Percentiles rank a stretch among this genome's conserved stretches.
Evolutionary conservation across 805 yeast species (phyloP).

Genomic region (Candida coquimbonensis): DNA sequence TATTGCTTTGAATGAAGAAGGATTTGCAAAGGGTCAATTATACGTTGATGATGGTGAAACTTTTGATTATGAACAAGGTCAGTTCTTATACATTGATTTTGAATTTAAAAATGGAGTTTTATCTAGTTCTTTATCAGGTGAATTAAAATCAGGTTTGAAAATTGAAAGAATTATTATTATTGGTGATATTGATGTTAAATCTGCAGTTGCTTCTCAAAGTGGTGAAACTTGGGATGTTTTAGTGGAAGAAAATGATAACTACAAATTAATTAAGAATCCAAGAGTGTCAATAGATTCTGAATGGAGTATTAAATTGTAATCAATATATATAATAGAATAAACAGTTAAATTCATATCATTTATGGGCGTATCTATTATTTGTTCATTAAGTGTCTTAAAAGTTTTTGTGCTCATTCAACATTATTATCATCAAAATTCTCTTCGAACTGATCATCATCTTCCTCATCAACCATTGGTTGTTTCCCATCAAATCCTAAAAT

Average conservation of each 20-base stretch:
- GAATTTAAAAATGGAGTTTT: conserved; percentile 29
- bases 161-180: conserved; percentile 53
- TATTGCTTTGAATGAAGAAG: conserved; percentile 45
- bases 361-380: too few species aligned
- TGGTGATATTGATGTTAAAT: conserved; percentile 22
- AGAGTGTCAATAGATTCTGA: conserved; percentile 34
- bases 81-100: conserved; percentile 39
- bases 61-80: conserved; percentile 46
- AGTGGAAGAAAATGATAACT: conserved; percentile 17
- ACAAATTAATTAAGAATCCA: conserved; percentile 42
- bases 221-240: conserved; percentile 31
- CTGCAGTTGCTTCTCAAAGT: conserved; percentile 29
- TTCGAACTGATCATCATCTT: conserved; percentile 7
- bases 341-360: not conserved
- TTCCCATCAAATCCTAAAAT: conserved; percentile 7
- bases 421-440: conserved; percentile 6
- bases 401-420: not conserved
- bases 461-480: conserved; percentile 4
- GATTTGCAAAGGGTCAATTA: conserved; percentile 48
- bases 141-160: conserved; percentile 20
- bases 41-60: conserved; percentile 86
- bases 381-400: not conserved
- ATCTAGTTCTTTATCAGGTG: conserved; percentile 21
- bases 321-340: not conserved
- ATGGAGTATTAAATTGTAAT: conserved; percentile 39